Evolutionary conservation across 164 flowering plant genomes (phyloP), one percentile per base, ranked within the genome.

Genomic region (Aristolochia contorta): DNA sequence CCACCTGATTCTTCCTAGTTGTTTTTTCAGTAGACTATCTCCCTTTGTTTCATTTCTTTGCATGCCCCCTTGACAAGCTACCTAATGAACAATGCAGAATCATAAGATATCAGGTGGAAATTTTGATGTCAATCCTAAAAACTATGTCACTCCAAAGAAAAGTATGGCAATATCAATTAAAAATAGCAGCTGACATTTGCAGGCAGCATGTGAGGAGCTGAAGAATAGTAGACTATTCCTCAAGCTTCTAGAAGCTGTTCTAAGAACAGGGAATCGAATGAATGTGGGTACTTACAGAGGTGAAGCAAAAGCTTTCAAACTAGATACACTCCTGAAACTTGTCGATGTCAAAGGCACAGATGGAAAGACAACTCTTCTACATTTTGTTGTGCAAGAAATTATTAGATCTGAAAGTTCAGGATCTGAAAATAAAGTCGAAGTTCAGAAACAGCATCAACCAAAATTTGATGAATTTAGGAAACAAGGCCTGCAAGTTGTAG

Each of bases 311-410:
- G 87, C 99, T 49, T 93, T 93, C 72, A 93, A 93, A 74, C 89
- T 93, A 21, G 99, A 93, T 22, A 82, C 96, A 21, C 86, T 93
- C 56, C 71, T 90, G 33, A 93, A 93, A 75, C 79, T 93, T 18
- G 92, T 77, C 15, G 99, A 93, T 67, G 74, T 93, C 66, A 90
- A 93, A 69, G 99, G 96, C 53, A 84, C 86, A 12, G 99, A 93
- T 73, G 99, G 99, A 46, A 88, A 90, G 67, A 93, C 99, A 22
- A 93, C 99, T 48, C 70, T 93, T 64, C 97, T 93, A 7, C 99
- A 93, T 68, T 93, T 93, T 74, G 99, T 93, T 49, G 99, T 93
- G 25, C 99, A 93, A 78, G 97, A 93, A 78, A 90, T 93, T 33
- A 82, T 83, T 52, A 76, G 92, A 68, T 81, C 96, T 20, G 95